Conservation (phyloP, 2,329 filamentous ascomycete species). For the Fulvia fulva region DNA sequence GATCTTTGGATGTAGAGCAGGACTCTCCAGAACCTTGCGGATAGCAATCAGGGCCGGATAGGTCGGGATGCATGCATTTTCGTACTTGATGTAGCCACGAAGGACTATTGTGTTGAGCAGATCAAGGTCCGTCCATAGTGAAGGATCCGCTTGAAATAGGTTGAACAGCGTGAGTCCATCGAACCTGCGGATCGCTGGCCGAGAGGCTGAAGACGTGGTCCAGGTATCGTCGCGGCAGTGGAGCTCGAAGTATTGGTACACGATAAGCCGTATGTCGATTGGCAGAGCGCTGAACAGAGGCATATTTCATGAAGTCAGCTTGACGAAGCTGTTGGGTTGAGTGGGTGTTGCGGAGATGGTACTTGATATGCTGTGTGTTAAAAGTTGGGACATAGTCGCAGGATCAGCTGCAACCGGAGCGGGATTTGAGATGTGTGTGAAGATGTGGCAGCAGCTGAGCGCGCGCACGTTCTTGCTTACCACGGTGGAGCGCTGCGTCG, state of each 20-base stretch:
- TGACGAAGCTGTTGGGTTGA: too few species aligned
- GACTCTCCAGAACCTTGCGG: background rate
- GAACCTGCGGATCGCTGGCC: background rate
- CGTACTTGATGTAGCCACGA: background rate
- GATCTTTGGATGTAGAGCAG: background rate
- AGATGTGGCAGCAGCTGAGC: background rate
- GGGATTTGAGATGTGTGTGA: background rate
- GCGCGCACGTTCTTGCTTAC: background rate
- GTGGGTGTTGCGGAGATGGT: too few species aligned
- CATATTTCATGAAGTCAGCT: background rate
- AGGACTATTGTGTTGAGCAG: background rate
- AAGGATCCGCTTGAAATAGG: background rate
- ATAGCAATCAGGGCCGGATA: background rate
- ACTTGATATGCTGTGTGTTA: too few species aligned
- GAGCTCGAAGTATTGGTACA: background rate
- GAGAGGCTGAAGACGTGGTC: background rate
- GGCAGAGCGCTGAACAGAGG: background rate
- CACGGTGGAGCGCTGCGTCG: too few species aligned
- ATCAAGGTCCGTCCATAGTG: background rate
- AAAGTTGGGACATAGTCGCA: too few species aligned
- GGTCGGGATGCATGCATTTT: background rate
- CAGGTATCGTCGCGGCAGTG: background rate
- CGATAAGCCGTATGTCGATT: background rate
- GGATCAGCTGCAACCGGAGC: too few species aligned
- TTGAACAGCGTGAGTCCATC: background rate